Percentiles rank a stretch among this genome's conserved stretches.
phyloP scores from a whole-genome alignment of 2,329 filamentous ascomycete species.

The Coniochaeta pulveracea region DNA sequence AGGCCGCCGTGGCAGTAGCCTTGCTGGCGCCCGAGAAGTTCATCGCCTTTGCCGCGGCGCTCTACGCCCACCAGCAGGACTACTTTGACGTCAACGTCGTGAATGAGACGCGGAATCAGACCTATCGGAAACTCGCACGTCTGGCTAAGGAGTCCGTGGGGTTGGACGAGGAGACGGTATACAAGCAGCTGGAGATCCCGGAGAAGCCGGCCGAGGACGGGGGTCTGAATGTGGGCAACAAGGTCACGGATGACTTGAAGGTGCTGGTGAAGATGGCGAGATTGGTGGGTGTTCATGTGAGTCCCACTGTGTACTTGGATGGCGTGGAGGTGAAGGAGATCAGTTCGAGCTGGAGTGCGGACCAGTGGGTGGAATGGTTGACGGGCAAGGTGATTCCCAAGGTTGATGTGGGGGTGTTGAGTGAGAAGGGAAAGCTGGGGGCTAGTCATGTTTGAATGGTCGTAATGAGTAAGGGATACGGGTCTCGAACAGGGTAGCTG shows the following conservation, averaged over 20 bases:
- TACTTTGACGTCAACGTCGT: slow-evolving; percentile 84
- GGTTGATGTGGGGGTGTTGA: too few relatives aligned
- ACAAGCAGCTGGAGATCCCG: slow-evolving; percentile 54
- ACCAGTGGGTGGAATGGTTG: slow-evolving; percentile 83
- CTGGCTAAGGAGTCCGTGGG: slow-evolving; percentile 57
- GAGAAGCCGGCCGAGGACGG: slow-evolving; percentile 58
- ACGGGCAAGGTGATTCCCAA: slow-evolving; percentile 44
- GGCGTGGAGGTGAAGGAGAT: slow-evolving; percentile 72
- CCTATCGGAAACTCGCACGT: slow-evolving; percentile 67
- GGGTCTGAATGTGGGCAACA: slow-evolving; percentile 66
- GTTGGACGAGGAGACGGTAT: slow-evolving; percentile 59
- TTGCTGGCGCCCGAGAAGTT: slow-evolving; percentile 59
- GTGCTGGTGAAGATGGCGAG: slow-evolving; percentile 69
- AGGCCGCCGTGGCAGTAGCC: slow-evolving; percentile 75
- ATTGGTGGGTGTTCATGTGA: slow-evolving; percentile 76
- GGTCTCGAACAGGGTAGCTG: too few relatives aligned
- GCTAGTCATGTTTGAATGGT: too few relatives aligned
- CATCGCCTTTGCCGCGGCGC: slow-evolving; percentile 63
- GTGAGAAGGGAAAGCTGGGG: too few relatives aligned
- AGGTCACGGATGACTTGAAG: slow-evolving; percentile 77
- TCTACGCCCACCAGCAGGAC: slow-evolving; percentile 55
- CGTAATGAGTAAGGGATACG: too few relatives aligned
- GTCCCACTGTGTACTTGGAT: slow-evolving; percentile 81
- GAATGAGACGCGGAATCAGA: slow-evolving; percentile 72
- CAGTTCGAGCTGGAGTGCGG: slow-evolving; percentile 63